Evolutionary conservation across 352 stramenopile genomes (phyloP).

Genomic region (Globisporangium acanthophoron): DNA sequence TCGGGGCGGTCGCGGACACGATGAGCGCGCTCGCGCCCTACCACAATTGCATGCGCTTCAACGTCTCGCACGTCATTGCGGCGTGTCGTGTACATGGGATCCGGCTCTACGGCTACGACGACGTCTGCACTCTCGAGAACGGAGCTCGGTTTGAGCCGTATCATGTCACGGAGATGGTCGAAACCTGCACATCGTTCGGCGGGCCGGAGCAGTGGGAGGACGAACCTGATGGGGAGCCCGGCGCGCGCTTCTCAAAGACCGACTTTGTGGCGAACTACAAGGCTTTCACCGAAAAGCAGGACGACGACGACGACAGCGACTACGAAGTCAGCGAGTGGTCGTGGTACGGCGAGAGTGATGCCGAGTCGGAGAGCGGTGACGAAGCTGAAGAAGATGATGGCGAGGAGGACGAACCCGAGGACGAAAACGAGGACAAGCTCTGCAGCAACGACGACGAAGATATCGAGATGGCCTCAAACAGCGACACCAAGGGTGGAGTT

Average conservation of each 20-base stretch:
- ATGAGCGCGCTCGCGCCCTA: conserved; percentile 49
- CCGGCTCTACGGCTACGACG: conserved; percentile 75
- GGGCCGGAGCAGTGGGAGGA: conserved; percentile 15
- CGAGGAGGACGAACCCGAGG: neutral
- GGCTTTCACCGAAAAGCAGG: conserved; percentile 28
- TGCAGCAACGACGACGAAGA: conserved; percentile 10
- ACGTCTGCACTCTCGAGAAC: conserved; percentile 48
- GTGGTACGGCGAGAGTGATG: conserved; percentile 58
- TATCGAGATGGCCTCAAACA: conserved; percentile 12
- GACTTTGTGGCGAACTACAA: conserved; percentile 61
- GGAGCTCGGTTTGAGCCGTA: conserved; percentile 19
- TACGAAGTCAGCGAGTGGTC: conserved; percentile 47
- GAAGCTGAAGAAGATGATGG: conserved; percentile 11
- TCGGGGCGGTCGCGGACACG: conserved; percentile 41
- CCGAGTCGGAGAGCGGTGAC: conserved; percentile 31
- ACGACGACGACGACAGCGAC: conserved; percentile 40
- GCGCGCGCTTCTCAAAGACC: conserved; percentile 38
- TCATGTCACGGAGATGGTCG: conserved; percentile 74
- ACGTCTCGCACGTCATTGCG: conserved; percentile 58
- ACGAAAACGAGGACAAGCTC: neutral
- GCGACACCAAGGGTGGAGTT: conserved; percentile 15
- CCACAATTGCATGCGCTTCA: conserved; percentile 34
- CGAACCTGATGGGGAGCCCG: conserved; percentile 59
- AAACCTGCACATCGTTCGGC: conserved; percentile 25
- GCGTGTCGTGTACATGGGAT: conserved; percentile 63